Conservation (phyloP, 768 basidiomycete genomes). For the Lactarius pseudohatsudake region DNA sequence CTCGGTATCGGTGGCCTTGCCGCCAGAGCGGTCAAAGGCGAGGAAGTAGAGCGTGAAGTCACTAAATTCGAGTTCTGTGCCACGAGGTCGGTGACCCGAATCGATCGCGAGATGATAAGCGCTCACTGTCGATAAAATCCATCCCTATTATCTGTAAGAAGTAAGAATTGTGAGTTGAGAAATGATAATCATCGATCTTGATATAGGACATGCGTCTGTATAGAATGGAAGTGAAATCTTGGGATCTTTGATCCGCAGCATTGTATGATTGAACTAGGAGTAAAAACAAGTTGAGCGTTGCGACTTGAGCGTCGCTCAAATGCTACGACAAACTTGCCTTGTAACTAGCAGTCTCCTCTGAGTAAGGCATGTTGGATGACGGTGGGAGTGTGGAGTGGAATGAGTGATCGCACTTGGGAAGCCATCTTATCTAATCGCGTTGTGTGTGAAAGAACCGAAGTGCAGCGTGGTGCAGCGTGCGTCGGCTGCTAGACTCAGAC, state of each 20-base stretch:
- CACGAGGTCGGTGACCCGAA: not conserved
- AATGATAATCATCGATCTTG: not conserved
- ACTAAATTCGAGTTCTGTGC: constrained; percentile 50
- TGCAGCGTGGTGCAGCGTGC: not conserved
- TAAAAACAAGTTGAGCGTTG: not conserved
- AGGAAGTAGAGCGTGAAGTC: constrained; percentile 86
- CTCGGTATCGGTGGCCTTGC: constrained; percentile 51
- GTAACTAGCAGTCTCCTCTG: constrained; percentile 27
- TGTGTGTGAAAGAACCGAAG: not conserved
- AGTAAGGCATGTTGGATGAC: constrained; percentile 23
- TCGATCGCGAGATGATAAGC: not conserved
- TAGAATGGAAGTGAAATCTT: constrained; percentile 81
- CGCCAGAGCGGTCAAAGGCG: constrained; percentile 65
- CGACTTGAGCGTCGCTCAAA: not conserved
- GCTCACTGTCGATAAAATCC: constrained; percentile 35
- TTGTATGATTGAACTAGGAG: constrained; percentile 77
- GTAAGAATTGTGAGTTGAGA: not conserved
- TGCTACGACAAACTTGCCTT: constrained; percentile 7
- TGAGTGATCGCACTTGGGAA: not conserved
- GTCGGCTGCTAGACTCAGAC: not conserved
- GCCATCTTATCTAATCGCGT: not conserved
- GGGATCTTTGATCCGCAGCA: constrained; percentile 88
- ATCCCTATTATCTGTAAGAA: constrained; percentile 35
- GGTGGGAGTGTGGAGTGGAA: not conserved
- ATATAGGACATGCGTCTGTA: constrained; percentile 50